A percentile compares a stretch with the other conserved stretches of the same genome.
These are phyloP conservation scores for Ceratobasidium papillatum DNA, from an alignment of 1,284 basidiomycete species.

Conservation along the genomic window DNA sequence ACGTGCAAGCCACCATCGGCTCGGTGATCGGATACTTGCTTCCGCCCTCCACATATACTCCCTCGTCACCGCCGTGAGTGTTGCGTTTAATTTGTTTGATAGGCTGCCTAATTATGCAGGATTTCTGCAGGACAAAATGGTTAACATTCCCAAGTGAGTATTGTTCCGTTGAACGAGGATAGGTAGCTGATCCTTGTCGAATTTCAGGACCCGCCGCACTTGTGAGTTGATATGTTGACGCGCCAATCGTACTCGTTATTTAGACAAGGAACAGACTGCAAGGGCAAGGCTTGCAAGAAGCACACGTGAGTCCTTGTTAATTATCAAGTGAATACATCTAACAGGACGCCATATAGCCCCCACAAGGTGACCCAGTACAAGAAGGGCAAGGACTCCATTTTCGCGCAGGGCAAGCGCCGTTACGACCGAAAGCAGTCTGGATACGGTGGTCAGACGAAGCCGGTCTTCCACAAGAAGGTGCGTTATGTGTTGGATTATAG, in stretches of 20 bases:
- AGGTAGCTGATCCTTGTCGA: slow-evolving; percentile 18
- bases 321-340: not conserved
- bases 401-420: slow-evolving; percentile 99
- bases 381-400: slow-evolving; percentile 96
- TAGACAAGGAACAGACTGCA: slow-evolving; percentile 76
- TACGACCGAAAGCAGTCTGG: slow-evolving; percentile 99
- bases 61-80: slow-evolving; percentile 8
- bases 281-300: slow-evolving; percentile 98
- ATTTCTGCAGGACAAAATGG: slow-evolving; percentile 65
- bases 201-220: slow-evolving; percentile 78
- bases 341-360: slow-evolving; percentile 60
- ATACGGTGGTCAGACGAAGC: slow-evolving; percentile 99
- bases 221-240: slow-evolving; percentile 63
- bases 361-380: slow-evolving; percentile 99
- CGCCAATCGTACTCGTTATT: slow-evolving; percentile 33
- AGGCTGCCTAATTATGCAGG: not conserved
- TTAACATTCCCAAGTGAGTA: slow-evolving; percentile 89
- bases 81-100: not conserved
- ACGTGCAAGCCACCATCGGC: slow-evolving; percentile 31
- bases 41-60: slow-evolving; percentile 15
- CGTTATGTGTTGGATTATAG: slow-evolving; percentile 47
- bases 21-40: slow-evolving; percentile 1
- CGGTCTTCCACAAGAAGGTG: slow-evolving; percentile 99
- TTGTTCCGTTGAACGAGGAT: not conserved
- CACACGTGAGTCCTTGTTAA: slow-evolving; percentile 82